Base-by-base conservation (phyloP, 2,329 filamentous ascomycete species). In the Fusarium miscanthi region DNA sequence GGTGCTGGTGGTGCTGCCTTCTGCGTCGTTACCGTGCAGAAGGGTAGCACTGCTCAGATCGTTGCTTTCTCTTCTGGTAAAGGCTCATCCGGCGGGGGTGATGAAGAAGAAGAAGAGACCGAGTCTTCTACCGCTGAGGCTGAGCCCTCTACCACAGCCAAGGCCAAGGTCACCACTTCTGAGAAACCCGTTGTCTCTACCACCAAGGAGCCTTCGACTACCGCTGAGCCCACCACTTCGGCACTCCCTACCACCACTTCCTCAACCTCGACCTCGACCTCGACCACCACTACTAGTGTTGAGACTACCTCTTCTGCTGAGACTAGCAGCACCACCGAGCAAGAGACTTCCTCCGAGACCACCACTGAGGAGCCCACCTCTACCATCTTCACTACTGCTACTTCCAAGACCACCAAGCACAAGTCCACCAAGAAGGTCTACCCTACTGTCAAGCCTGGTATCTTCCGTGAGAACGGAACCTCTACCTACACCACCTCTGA, bases 1-100 rank as follows among this genome's bases (percentile, higher is more conserved):
- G 92, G 93, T 56, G 93, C 92, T 21, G 92, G 92, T 35, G 90
- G 88, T 74, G 88, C 90, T 23, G 84, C 85, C 45, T 95, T 94
- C 81, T 95, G 93, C 76, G 92, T 94, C 52, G 93, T 93, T 17
- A 95, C 93, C 19, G 90, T 94, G 21, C 85, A 90, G 46, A 87
- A 88, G 74, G 93, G 93, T 31, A 81, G 82, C 52, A 89, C 86
- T 60, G 93, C 92, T 46, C 89, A 89, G 76, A 89, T 95, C 71
- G 88, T 93, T 31, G 88, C 93, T 42, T 89, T 84, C 76, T 84
- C 87, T 66, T 46, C 64, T 31, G 85, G 84, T 43, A 84, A 83
- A 8, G 80, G 70, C 41, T 74, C 75, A 21, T 69, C 74, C 23
- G 73, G 67, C 19, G 70, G 75, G 13, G 64, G 46, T 11, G 63